These are phyloP conservation scores for Fomitopsis palustris DNA, from an alignment of 1,284 basidiomycete species.

Conservation along the genomic window DNA sequence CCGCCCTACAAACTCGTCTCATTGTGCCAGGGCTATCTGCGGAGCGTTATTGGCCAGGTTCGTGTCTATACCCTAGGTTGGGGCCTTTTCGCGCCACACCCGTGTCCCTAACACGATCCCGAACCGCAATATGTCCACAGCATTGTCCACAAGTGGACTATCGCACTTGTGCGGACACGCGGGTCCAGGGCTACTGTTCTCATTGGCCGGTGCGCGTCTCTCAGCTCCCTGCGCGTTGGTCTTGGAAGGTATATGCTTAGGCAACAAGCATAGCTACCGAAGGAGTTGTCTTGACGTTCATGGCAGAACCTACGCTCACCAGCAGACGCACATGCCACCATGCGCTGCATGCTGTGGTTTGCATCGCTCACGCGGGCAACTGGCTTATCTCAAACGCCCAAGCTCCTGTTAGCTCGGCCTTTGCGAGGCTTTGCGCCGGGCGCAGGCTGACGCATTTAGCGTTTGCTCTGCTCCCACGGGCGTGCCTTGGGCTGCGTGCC, in stretches of 20 bases:
- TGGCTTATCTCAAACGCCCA: background rate
- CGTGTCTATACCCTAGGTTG: too few relatives aligned
- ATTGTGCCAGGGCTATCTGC: too few relatives aligned
- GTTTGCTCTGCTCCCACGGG: background rate
- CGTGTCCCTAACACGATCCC: too few relatives aligned
- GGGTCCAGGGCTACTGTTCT: too few relatives aligned
- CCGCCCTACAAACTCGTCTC: too few relatives aligned
- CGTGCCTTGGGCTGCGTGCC: background rate
- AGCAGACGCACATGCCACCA: background rate
- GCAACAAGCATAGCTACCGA: background rate
- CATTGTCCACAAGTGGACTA: too few relatives aligned
- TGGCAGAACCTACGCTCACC: background rate
- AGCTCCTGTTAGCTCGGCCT: background rate
- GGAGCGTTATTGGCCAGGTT: too few relatives aligned
- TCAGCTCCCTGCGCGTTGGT: too few relatives aligned
- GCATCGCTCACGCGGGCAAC: background rate
- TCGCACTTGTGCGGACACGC: too few relatives aligned
- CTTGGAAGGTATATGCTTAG: background rate
- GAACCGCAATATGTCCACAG: too few relatives aligned
- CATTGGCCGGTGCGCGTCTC: too few relatives aligned
- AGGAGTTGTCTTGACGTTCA: background rate
- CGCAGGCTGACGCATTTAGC: background rate
- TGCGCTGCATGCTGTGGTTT: background rate
- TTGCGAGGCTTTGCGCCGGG: background rate
- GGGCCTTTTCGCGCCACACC: too few relatives aligned